phyloP scores from a whole-genome alignment of 768 basidiomycete species.

The Suillus brevipes region DNA sequence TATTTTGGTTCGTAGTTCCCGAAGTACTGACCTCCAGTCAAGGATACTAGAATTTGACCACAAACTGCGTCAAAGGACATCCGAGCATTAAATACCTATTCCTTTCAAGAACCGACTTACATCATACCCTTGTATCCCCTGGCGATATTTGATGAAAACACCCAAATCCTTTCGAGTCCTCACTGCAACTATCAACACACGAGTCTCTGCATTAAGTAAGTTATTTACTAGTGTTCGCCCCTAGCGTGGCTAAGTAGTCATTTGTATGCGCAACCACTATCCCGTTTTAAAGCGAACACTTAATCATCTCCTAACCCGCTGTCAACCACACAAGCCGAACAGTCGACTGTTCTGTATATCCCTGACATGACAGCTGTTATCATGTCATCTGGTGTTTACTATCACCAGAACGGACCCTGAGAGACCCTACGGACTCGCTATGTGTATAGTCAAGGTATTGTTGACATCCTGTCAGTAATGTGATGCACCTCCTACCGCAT shows the following conservation, averaged over 20 bases:
- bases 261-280: neutral
- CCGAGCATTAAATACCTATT: neutral
- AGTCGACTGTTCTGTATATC: neutral
- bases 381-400: neutral
- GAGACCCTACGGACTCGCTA: neutral
- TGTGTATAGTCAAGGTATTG: neutral
- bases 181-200: neutral
- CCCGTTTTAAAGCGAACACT: neutral
- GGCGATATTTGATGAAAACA: neutral
- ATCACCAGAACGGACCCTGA: neutral
- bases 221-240: no score
- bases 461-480: neutral
- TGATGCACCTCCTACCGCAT: neutral
- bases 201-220: neutral
- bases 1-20: neutral
- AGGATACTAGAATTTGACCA: neutral
- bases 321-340: neutral
- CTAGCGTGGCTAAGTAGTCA: neutral
- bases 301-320: conserved; percentile 17
- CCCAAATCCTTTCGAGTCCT: neutral
- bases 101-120: neutral
- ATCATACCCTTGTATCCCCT: neutral
- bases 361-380: neutral
- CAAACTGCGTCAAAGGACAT: neutral
- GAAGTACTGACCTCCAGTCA: neutral